Base-by-base conservation (phyloP, 208 protist species). In the Polymyxa betae region DNA sequence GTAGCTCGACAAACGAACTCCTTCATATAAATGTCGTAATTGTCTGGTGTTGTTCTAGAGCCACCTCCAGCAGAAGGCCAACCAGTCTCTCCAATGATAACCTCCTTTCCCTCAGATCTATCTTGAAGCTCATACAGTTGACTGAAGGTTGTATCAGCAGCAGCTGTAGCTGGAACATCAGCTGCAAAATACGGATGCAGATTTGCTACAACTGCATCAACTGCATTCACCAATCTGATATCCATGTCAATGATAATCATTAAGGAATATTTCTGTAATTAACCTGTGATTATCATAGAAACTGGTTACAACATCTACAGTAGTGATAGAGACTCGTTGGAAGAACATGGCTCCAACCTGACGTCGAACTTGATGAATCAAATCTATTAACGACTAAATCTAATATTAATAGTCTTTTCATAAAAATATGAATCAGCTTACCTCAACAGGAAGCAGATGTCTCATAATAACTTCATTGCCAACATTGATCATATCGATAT, bases 21-120 rank as follows among this genome's bases (percentile, higher is more conserved):
- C 72, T 82, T 82, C 72, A 82, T 82, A n/a, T 82, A 82, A 35
- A 43, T 82, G n/a, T 82, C 35, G n/a, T 82, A 82, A n/a, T 35
- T 43, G n/a, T 35, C 72, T 35, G 35, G 5, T n/a, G 72, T 45
- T n/a, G 72, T 82, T 5, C 72, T 5, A 35, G 72, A 43, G 35
- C 35, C 72, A 82, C 40, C 72, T 20, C 72, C 72, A 43, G 35
- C 40, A 20, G 72, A 82, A 20, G 72, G 72, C 72, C 72, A 82
- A 12, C 72, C 72, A 12, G 72, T 82, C n/a, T 82, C 72, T n/a
- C 72, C 72, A n/a, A 82, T 82, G 72, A 82, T 82, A 43, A 82
- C 40, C n/a, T 35, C 35, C 72, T 82, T 82, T 35, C 40, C 72
- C n/a, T 45, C 16, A 12, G 72, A 35, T 20, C 72, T 82, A 43